Conservation (phyloP, 495 filamentous ascomycete species). For the Penicillium atrosanguineum region DNA sequence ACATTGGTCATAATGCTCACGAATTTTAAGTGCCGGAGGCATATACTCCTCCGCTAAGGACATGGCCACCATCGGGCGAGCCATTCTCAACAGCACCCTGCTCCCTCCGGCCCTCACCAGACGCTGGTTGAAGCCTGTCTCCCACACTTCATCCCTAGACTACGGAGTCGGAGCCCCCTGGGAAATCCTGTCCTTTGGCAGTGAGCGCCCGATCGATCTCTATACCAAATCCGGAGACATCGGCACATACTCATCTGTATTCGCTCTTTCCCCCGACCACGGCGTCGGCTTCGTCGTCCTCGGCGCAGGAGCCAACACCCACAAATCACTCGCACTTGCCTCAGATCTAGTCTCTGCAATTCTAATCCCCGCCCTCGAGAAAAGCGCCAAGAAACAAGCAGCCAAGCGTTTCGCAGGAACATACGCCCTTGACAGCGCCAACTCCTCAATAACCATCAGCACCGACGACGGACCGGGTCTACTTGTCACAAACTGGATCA, state of each 20-base stretch:
- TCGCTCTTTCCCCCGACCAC: conserved; percentile 52
- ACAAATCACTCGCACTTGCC: conserved; percentile 9
- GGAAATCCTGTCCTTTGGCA: conserved; percentile 43
- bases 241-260: conserved; percentile 40
- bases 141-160: conserved; percentile 45
- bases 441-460: conserved; percentile 42
- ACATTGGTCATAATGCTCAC: background rate
- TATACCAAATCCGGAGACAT: conserved; percentile 57
- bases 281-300: conserved; percentile 52
- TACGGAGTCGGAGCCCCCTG: conserved; percentile 54
- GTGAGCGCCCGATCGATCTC: conserved; percentile 40
- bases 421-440: conserved; percentile 25
- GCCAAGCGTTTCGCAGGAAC: conserved; percentile 33
- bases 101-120: conserved; percentile 44
- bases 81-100: conserved; percentile 51
- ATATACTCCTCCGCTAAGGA: conserved; percentile 55
- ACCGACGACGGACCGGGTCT: conserved; percentile 45
- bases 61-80: conserved; percentile 50
- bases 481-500: conserved; percentile 35
- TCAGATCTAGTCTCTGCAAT: conserved; percentile 33
- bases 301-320: conserved; percentile 32
- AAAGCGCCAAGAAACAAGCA: conserved; percentile 43
- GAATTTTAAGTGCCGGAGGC: conserved; percentile 46
- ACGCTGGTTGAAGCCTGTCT: conserved; percentile 56
- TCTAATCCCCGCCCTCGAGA: conserved; percentile 45